These are phyloP conservation scores for Phytophthora litchii DNA, from an alignment of 352 stramenopile species.

Conservation along the genomic window DNA sequence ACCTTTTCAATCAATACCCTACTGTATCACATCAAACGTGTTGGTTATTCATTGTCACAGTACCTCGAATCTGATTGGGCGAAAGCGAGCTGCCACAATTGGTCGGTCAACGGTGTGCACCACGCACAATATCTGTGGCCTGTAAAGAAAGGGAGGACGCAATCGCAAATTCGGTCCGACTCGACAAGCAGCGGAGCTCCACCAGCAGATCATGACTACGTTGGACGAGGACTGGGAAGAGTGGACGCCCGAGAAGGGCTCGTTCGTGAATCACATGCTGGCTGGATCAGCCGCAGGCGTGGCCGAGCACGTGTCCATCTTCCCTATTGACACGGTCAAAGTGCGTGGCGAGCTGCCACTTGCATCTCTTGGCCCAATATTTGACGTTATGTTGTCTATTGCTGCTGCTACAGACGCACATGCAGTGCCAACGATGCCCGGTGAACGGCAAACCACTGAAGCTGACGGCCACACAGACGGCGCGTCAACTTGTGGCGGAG, in stretches of 20 bases:
- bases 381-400: neutral
- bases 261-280: conserved; percentile 95
- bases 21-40: neutral
- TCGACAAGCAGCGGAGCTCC: conserved; percentile 20
- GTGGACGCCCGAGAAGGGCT: conserved; percentile 92
- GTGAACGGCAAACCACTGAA: conserved; percentile 65
- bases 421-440: conserved; percentile 91
- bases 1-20: neutral
- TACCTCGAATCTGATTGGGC: conserved; percentile 8
- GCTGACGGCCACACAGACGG: conserved; percentile 68
- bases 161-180: conserved; percentile 28
- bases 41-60: conserved; percentile 3
- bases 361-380: neutral
- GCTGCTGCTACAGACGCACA: conserved; percentile 87
- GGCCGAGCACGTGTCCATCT: conserved; percentile 97
- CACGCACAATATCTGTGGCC: conserved; percentile 28
- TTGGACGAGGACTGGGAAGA: conserved; percentile 94
- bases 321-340: conserved; percentile 93
- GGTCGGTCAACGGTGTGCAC: conserved; percentile 19
- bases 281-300: conserved; percentile 95
- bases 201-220: conserved; percentile 19
- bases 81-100: conserved; percentile 24
- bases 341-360: conserved; percentile 28
- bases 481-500: conserved; percentile 60
- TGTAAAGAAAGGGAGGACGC: conserved; percentile 35